A percentile compares a stretch with the other conserved stretches of the same genome.
Evolutionary conservation across 768 basidiomycete species (phyloP).

Genomic region (Lentinus brumalis): DNA sequence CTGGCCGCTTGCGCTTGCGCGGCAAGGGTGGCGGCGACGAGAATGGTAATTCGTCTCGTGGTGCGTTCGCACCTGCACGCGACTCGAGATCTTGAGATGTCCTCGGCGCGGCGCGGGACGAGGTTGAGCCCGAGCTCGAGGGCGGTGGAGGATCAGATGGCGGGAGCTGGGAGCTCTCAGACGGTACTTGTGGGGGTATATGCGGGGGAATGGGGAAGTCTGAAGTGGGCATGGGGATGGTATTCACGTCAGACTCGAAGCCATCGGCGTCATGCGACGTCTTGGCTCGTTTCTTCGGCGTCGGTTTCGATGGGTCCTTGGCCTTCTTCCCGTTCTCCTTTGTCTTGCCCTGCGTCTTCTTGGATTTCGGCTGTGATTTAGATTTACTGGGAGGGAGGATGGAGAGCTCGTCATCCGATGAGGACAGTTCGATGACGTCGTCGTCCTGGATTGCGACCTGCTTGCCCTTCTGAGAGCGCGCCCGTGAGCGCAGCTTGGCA

Average conservation of each 20-base stretch:
- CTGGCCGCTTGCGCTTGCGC: constrained; percentile 21
- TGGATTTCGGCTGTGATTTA: constrained; percentile 13
- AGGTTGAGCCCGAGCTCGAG: constrained; percentile 1
- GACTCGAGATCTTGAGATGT: constrained; percentile 5
- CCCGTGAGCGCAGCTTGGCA: constrained; percentile 34
- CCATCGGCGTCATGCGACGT: constrained; percentile 10
- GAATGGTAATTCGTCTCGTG: constrained; percentile 8
- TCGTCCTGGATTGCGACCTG: constrained; percentile 7
- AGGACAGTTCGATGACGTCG: constrained; percentile 32
- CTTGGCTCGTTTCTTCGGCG: constrained; percentile 16
- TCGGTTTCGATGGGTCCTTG: constrained; percentile 1
- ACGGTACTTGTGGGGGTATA: constrained; percentile 23
- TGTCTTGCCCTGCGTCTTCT: constrained; percentile 15
- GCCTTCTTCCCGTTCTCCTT: constrained; percentile 12
- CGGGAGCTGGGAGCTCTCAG: constrained; percentile 26
- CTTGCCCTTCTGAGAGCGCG: constrained; percentile 17
- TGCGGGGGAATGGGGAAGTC: constrained; percentile 10
- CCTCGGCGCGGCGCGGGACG: background rate
- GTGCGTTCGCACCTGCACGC: background rate
- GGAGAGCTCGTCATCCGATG: constrained; percentile 32
- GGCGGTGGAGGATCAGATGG: constrained; percentile 6
- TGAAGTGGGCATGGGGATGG: constrained; percentile 26
- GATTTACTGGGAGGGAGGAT: constrained; percentile 15
- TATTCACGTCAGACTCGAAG: constrained; percentile 23
- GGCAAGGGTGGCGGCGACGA: constrained; percentile 18